Percentiles rank a stretch among this genome's conserved stretches.
phyloP scores from a whole-genome alignment of 1,284 basidiomycete species.

The Boletus austroedulis region DNA sequence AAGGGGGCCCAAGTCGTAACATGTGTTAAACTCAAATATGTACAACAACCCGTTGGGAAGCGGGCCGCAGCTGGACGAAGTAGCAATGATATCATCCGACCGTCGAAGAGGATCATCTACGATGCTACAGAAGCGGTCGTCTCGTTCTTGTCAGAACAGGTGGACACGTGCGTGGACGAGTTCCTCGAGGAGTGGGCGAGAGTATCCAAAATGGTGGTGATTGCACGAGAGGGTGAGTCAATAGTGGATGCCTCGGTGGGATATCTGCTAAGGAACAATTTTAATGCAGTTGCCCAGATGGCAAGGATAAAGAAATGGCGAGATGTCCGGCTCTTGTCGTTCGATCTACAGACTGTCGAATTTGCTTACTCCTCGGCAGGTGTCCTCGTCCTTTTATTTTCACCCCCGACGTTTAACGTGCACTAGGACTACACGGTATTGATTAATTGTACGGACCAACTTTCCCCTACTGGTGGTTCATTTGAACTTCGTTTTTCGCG shows the following conservation, averaged over 20 bases:
- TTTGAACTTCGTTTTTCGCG: conserved; percentile 74
- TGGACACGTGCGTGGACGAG: conserved; percentile 83
- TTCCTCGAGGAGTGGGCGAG: conserved; percentile 90
- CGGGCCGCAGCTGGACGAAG: conserved; percentile 46
- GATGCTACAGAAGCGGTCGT: conserved; percentile 83
- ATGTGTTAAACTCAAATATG: conserved; percentile 84
- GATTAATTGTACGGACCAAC: conserved; percentile 70
- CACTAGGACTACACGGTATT: conserved; percentile 67
- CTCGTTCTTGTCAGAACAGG: conserved; percentile 80
- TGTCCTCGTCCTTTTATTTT: neutral
- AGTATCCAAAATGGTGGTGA: conserved; percentile 88
- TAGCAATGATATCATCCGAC: conserved; percentile 63
- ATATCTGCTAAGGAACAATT: conserved; percentile 4
- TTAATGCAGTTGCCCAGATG: conserved; percentile 70
- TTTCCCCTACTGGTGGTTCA: conserved; percentile 58
- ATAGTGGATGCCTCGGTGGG: neutral
- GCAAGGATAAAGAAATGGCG: conserved; percentile 65
- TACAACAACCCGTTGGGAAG: conserved; percentile 78
- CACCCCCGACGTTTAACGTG: neutral
- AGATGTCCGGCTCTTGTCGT: conserved; percentile 76
- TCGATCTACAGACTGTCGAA: conserved; percentile 87
- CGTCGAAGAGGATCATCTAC: conserved; percentile 82
- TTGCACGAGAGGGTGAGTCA: conserved; percentile 75
- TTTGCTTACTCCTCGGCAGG: conserved; percentile 69
- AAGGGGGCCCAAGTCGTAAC: conserved; percentile 76